Evolutionary conservation across 2,329 filamentous ascomycete genomes (phyloP).

Genomic region (Neonectria neomacrospora): DNA sequence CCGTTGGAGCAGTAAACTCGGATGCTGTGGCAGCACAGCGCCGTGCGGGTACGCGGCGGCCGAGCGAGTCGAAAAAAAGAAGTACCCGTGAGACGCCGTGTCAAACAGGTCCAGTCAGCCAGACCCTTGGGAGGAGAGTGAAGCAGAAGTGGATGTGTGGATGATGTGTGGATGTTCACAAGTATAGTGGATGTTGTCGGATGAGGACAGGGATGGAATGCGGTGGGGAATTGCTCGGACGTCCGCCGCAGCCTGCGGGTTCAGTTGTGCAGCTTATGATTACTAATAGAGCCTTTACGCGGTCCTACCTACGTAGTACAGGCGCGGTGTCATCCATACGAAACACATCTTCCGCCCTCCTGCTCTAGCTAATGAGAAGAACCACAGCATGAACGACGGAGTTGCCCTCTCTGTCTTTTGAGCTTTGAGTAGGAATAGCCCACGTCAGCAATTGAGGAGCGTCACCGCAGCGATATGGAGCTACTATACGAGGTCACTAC

Average conservation of each 20-base stretch:
- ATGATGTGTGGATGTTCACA: conserved; percentile 6
- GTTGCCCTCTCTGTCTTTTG: too few relatives aligned
- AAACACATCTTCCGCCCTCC: too few relatives aligned
- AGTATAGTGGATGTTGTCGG: conserved; percentile 1
- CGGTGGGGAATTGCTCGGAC: conserved; percentile 4
- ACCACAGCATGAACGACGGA: too few relatives aligned
- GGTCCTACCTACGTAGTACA: too few relatives aligned
- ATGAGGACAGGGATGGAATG: neutral
- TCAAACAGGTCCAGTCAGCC: neutral
- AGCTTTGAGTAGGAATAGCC: too few relatives aligned
- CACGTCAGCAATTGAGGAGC: neutral
- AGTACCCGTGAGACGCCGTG: neutral
- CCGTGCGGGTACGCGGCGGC: neutral
- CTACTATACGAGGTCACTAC: neutral
- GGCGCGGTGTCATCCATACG: too few relatives aligned
- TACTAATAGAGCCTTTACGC: too few relatives aligned
- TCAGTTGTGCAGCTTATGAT: neutral
- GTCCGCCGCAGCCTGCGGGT: neutral
- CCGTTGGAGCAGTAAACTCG: neutral
- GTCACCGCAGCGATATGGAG: neutral
- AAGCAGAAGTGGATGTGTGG: neutral
- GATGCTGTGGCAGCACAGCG: neutral
- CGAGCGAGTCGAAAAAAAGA: neutral
- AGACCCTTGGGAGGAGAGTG: neutral
- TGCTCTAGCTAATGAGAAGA: too few relatives aligned